Percentiles rank a stretch among this genome's conserved stretches.
Conservation (phyloP, 805 yeast species). For the Metschnikowia colocasiae region DNA sequence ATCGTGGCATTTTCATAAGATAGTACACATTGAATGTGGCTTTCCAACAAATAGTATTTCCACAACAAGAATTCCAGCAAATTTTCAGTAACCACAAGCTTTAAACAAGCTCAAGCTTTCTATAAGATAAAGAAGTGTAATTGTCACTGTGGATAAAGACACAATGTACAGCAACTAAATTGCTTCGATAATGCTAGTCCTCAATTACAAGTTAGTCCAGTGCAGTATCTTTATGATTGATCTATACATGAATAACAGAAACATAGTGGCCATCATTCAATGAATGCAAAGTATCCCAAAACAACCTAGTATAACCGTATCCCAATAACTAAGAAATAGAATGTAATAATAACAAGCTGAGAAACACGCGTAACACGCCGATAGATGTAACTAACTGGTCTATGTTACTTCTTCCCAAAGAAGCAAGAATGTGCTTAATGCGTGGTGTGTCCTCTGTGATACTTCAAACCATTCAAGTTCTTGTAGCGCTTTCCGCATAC, state of each 20-base stretch:
- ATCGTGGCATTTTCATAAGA: not conserved
- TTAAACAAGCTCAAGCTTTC: no score
- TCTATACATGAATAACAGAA: slow-evolving; percentile 7
- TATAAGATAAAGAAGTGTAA: no score
- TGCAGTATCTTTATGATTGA: slow-evolving; percentile 6
- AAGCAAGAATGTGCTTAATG: slow-evolving; percentile 45
- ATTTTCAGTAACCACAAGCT: no score
- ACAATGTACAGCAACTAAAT: no score
- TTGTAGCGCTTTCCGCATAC: slow-evolving; percentile 97
- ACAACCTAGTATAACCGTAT: slow-evolving; percentile 5
- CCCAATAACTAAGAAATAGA: slow-evolving; percentile 6
- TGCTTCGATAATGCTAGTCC: not conserved
- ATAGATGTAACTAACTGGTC: not conserved
- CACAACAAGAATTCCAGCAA: no score
- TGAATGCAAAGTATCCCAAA: slow-evolving; percentile 8
- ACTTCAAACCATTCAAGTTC: slow-evolving; percentile 92
- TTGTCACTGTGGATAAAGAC: no score
- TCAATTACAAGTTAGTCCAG: not conserved
- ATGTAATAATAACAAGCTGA: slow-evolving; percentile 5
- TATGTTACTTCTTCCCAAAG: not conserved
- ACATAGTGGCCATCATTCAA: slow-evolving; percentile 1
- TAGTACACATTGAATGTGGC: not conserved
- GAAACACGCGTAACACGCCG: not conserved
- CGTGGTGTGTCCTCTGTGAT: slow-evolving; percentile 97
- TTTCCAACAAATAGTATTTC: not conserved